Conservation (phyloP, 345 rosid genomes). For the Camelina hispida region DNA sequence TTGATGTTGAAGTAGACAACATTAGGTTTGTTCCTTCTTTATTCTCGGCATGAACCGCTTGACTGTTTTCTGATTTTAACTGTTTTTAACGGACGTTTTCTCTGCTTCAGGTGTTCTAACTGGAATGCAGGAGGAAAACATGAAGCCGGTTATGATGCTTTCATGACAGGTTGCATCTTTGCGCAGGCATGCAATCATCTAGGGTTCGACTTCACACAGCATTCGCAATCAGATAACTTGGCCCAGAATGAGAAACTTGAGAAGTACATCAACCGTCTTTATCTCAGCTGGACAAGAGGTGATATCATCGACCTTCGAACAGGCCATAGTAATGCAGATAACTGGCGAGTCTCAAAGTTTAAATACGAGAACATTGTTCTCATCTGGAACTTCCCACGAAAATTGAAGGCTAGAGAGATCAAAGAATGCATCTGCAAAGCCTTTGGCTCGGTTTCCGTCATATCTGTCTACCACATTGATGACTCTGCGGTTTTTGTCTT, state of each 20-base stretch:
- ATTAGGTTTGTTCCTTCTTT: constrained; percentile 58
- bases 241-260: constrained; percentile 59
- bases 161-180: constrained; percentile 96
- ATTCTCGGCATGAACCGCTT: constrained; percentile 14
- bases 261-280: constrained; percentile 71
- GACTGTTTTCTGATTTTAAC: constrained; percentile 1
- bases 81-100: not conserved
- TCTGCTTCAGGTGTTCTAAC: constrained; percentile 63
- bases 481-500: constrained; percentile 77
- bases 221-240: constrained; percentile 51
- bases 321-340: constrained; percentile 52
- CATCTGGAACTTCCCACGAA: constrained; percentile 77
- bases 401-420: constrained; percentile 64
- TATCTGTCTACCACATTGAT: constrained; percentile 65
- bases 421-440: constrained; percentile 74
- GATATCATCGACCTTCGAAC: constrained; percentile 69
- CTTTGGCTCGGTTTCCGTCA: constrained; percentile 65
- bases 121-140: constrained; percentile 92
- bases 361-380: constrained; percentile 62
- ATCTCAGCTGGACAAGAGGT: constrained; percentile 81
- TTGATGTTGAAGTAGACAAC: constrained; percentile 83
- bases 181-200: constrained; percentile 83
- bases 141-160: constrained; percentile 99
- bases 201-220: constrained; percentile 67
- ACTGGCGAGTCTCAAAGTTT: constrained; percentile 45